These are phyloP conservation scores for Lentinus brumalis DNA, from an alignment of 768 basidiomycete species.

Conservation along the genomic window DNA sequence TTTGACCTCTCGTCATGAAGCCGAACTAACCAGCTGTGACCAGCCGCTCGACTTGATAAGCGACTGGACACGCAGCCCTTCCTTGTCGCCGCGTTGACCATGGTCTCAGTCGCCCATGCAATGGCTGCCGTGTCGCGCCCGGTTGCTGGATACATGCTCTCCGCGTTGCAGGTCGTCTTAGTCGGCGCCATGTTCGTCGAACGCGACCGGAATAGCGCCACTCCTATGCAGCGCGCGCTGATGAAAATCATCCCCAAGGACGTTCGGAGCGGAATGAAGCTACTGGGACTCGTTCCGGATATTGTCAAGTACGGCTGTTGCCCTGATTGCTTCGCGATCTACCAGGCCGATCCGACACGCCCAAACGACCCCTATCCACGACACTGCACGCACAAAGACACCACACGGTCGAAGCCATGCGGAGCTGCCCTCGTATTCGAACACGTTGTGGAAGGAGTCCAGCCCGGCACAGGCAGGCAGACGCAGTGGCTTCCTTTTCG, in stretches of 20 bases:
- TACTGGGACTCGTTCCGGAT: conserved; percentile 10
- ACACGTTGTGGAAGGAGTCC: background rate
- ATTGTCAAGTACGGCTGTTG: conserved; percentile 8
- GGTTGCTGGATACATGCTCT: background rate
- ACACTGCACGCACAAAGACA: conserved; percentile 1
- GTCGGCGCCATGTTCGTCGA: background rate
- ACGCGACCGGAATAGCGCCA: background rate
- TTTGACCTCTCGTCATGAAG: background rate
- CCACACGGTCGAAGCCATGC: background rate
- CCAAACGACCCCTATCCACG: conserved; percentile 1
- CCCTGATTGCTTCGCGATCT: conserved; percentile 11
- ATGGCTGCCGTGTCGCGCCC: background rate
- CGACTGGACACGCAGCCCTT: conserved; percentile 1
- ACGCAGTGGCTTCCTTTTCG: background rate
- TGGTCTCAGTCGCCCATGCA: conserved; percentile 2
- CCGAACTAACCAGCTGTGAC: too few species aligned
- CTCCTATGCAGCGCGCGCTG: background rate
- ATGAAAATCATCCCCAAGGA: conserved; percentile 2
- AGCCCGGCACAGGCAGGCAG: background rate
- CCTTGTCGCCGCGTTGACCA: background rate
- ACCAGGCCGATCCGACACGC: background rate
- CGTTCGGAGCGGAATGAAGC: conserved; percentile 1
- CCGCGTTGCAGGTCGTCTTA: background rate
- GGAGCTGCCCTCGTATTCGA: background rate
- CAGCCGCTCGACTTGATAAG: background rate